Conservation (phyloP, 306 rosid species). For the Styphnolobium japonicum region DNA sequence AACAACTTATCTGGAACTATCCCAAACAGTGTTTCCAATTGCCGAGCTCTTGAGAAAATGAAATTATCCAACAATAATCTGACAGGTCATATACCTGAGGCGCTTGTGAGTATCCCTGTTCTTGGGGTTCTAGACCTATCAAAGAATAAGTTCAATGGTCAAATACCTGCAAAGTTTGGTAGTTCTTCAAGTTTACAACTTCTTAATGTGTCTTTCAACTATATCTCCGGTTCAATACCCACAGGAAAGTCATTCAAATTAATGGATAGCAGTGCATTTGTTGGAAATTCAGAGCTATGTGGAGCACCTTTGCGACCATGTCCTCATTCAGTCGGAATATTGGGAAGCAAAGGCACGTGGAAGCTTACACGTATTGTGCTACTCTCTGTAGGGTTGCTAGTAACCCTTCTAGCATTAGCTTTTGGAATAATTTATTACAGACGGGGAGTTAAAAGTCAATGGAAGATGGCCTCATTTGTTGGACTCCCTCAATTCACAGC, state of each 20-base stretch:
- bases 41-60: constrained; percentile 56
- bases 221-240: constrained; percentile 88
- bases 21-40: constrained; percentile 57
- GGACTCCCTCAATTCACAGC: constrained; percentile 90
- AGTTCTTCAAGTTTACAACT: constrained; percentile 63
- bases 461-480: constrained; percentile 81
- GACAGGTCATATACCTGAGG: constrained; percentile 76
- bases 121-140: constrained; percentile 67
- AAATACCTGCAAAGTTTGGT: constrained; percentile 67
- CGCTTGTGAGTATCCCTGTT: constrained; percentile 63
- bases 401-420: constrained; percentile 46
- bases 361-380: constrained; percentile 54
- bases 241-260: constrained; percentile 37
- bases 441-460: constrained; percentile 47
- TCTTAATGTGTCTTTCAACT: constrained; percentile 84
- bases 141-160: constrained; percentile 61
- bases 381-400: constrained; percentile 51
- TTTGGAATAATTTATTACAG: constrained; percentile 47
- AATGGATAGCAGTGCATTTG: constrained; percentile 68
- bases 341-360: constrained; percentile 52
- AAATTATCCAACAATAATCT: constrained; percentile 58
- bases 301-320: constrained; percentile 79
- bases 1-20: constrained; percentile 62
- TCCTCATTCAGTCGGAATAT: constrained; percentile 50
- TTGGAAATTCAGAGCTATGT: constrained; percentile 81